phyloP scores from a whole-genome alignment of 495 filamentous ascomycete species.

The Aspergillus conjunctus region DNA sequence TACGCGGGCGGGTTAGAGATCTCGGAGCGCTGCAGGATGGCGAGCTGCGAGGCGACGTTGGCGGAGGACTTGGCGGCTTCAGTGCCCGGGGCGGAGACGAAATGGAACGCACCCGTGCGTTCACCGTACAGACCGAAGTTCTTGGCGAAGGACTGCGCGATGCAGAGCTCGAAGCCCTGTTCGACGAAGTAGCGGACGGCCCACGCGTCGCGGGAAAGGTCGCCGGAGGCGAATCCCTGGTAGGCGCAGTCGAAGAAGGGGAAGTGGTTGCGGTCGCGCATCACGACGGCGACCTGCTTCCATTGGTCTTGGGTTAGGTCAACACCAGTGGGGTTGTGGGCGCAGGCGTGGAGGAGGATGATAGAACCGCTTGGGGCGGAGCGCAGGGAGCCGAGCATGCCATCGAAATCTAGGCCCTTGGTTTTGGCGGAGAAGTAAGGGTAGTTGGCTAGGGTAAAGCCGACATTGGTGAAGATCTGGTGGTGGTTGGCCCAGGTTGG shows the following conservation, averaged over 20 bases:
- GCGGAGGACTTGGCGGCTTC: constrained; percentile 65
- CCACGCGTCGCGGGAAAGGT: constrained; percentile 81
- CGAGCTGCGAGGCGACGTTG: constrained; percentile 79
- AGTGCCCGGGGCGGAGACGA: constrained; percentile 72
- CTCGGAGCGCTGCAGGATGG: constrained; percentile 93
- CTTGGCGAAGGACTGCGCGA: constrained; percentile 97
- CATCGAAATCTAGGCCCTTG: constrained; percentile 87
- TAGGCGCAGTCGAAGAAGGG: constrained; percentile 99
- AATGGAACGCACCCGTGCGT: constrained; percentile 95
- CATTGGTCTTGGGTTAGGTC: constrained; percentile 94
- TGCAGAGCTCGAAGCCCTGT: constrained; percentile 91
- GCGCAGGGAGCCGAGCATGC: constrained; percentile 71
- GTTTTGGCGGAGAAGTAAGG: constrained; percentile 90
- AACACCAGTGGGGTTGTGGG: constrained; percentile 97
- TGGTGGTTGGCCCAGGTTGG: constrained; percentile 99
- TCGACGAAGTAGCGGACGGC: constrained; percentile 91
- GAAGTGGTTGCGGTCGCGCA: constrained; percentile 79
- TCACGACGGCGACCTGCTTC: constrained; percentile 79
- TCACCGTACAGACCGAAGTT: constrained; percentile 99
- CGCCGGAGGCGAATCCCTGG: constrained; percentile 95
- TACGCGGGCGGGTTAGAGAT: constrained; percentile 97
- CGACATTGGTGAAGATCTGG: constrained; percentile 96
- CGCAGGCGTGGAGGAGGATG: constrained; percentile 93
- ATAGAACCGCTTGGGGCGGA: constrained; percentile 75
- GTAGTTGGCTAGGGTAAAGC: constrained; percentile 75